phyloP scores from a whole-genome alignment of 2,329 filamentous ascomycete species.

The Claviceps sorghi region DNA sequence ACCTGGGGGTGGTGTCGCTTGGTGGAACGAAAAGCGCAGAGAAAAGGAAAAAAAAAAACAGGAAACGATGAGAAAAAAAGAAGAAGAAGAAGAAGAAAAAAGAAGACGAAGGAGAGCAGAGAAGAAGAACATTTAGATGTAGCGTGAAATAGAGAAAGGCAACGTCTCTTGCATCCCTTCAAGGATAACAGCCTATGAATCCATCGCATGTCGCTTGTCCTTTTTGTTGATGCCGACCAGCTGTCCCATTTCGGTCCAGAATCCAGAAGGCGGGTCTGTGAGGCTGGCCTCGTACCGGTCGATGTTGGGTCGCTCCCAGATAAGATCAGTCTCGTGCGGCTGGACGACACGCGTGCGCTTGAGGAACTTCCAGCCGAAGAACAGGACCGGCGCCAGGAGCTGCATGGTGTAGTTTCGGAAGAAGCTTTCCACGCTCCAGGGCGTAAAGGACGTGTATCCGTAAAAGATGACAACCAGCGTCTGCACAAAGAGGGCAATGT shows the following conservation, averaged over 20 bases:
- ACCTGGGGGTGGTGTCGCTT: too few species aligned
- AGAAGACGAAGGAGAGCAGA: neutral
- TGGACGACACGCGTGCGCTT: conserved; percentile 41
- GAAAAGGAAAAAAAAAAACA: too few species aligned
- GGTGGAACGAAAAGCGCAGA: too few species aligned
- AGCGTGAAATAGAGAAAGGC: neutral
- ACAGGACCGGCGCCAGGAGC: conserved; percentile 37
- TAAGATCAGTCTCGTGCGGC: conserved; percentile 41
- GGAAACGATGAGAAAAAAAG: too few species aligned
- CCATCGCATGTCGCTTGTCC: conserved; percentile 8
- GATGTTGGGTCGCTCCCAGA: conserved; percentile 45
- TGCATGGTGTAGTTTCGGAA: conserved; percentile 44
- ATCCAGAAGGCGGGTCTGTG: conserved; percentile 31
- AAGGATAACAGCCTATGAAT: conserved; percentile 1
- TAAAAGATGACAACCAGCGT: conserved; percentile 32
- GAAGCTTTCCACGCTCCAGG: conserved; percentile 34
- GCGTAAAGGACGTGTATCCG: conserved; percentile 38
- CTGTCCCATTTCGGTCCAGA: conserved; percentile 39
- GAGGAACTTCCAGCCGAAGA: conserved; percentile 47
- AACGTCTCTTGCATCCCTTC: neutral
- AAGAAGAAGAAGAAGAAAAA: neutral
- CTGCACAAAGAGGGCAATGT: conserved; percentile 29
- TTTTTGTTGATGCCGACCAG: conserved; percentile 25
- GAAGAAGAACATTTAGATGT: neutral
- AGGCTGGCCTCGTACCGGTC: conserved; percentile 43